phyloP scores from a whole-genome alignment of 1,284 basidiomycete genomes.

The Ceratobasidium sp. region DNA sequence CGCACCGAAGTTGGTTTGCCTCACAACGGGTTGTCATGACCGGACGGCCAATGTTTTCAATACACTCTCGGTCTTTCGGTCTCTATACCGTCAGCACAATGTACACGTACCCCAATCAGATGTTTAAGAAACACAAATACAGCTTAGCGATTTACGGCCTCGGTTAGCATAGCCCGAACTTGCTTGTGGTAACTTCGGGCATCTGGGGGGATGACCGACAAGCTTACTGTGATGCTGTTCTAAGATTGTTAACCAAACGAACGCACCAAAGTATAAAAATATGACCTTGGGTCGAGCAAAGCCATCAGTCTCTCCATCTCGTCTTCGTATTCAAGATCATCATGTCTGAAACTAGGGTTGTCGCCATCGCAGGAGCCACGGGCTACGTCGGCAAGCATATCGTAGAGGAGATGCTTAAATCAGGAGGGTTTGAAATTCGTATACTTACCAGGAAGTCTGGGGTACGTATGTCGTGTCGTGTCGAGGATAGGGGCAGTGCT shows the following conservation, averaged over 20 bases:
- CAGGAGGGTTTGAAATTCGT: constrained; percentile 26
- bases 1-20: no score
- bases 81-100: no score
- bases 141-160: neutral
- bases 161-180: neutral
- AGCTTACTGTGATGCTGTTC: neutral
- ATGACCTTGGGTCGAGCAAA: neutral
- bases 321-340: neutral
- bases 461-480: neutral
- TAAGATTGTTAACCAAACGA: neutral
- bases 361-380: constrained; percentile 44
- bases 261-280: neutral
- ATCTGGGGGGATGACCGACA: neutral
- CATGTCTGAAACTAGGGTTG: constrained; percentile 44
- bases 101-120: neutral
- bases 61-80: no score
- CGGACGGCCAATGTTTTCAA: no score
- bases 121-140: neutral
- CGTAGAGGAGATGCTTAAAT: constrained; percentile 34
- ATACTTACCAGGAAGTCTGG: constrained; percentile 39
- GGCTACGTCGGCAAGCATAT: constrained; percentile 44
- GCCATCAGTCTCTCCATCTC: neutral
- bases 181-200: neutral
- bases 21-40: no score
- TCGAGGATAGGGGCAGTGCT: neutral